Conservation (phyloP, 331 rosid species). For the Acacia concinna region DNA sequence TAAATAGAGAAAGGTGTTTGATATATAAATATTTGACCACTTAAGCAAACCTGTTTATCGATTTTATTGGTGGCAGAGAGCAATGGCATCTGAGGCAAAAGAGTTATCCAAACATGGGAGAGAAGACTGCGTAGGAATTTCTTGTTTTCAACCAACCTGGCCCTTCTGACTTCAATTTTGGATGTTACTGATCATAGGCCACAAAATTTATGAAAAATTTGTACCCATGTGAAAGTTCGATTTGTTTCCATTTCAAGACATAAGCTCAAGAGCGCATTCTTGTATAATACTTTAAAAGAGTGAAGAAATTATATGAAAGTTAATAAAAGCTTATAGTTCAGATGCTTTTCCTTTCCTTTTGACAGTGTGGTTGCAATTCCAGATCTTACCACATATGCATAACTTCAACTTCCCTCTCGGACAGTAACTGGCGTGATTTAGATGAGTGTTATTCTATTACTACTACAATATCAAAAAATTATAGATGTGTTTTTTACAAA, state of each 20-base stretch:
- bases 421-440: not conserved
- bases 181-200: slow-evolving; percentile 44
- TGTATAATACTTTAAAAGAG: slow-evolving; percentile 41
- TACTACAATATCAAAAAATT: not conserved
- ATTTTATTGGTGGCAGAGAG: slow-evolving; percentile 46
- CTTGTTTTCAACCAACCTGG: slow-evolving; percentile 65
- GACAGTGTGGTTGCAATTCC: slow-evolving; percentile 1
- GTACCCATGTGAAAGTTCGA: slow-evolving; percentile 11
- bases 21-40: slow-evolving; percentile 1
- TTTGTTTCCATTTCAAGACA: slow-evolving; percentile 23
- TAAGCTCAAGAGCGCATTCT: slow-evolving; percentile 30
- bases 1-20: not conserved
- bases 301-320: slow-evolving; percentile 23
- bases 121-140: slow-evolving; percentile 59
- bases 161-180: slow-evolving; percentile 54
- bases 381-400: slow-evolving; percentile 14
- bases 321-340: slow-evolving; percentile 6
- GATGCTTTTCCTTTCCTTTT: not conserved
- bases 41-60: not conserved
- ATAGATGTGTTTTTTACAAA: not conserved
- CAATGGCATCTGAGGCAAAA: slow-evolving; percentile 57
- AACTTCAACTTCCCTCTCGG: not conserved
- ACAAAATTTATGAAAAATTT: slow-evolving; percentile 49
- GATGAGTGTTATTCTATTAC: not conserved
- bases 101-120: slow-evolving; percentile 52